Conservation (phyloP, 192 early-diverging fungal genomes). For the Dissophora globulifera region DNA sequence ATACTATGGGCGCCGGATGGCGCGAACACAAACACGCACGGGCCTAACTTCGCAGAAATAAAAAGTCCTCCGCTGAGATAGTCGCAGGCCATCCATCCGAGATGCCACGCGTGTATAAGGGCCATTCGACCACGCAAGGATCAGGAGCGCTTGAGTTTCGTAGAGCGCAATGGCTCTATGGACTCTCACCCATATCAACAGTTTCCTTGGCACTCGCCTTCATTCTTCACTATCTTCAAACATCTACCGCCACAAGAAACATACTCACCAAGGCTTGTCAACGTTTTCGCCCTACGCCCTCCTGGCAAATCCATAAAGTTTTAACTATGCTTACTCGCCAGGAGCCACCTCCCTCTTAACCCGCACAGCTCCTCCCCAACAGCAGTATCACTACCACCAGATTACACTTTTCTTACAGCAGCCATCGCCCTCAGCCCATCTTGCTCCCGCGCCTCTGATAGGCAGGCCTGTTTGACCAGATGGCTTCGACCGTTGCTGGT, state of each 20-base stretch:
- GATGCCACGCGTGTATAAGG: neutral
- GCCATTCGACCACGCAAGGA: neutral
- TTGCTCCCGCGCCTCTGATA: constrained; percentile 55
- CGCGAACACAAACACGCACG: neutral
- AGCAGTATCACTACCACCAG: constrained; percentile 56
- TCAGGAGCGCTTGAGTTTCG: too few relatives aligned
- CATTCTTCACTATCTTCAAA: neutral
- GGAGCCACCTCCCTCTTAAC: constrained; percentile 56
- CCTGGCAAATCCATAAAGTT: constrained; percentile 39
- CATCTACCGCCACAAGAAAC: neutral
- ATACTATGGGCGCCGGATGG: neutral
- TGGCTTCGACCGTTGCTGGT: constrained; percentile 91
- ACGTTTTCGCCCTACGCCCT: constrained; percentile 6
- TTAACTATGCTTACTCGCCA: constrained; percentile 55
- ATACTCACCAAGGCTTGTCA: constrained; percentile 43
- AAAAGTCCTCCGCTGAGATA: too few relatives aligned
- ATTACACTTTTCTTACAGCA: neutral
- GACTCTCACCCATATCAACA: neutral
- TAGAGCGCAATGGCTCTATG: neutral
- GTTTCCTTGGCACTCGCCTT: too few relatives aligned
- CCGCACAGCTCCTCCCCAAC: constrained; percentile 60
- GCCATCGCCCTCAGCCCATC: constrained; percentile 62
- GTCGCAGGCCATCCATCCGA: too few relatives aligned
- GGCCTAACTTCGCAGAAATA: too few relatives aligned
- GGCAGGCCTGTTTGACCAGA: constrained; percentile 79